phyloP scores from a whole-genome alignment of 2,329 filamentous ascomycete genomes.

The Neonectria coccinea region DNA sequence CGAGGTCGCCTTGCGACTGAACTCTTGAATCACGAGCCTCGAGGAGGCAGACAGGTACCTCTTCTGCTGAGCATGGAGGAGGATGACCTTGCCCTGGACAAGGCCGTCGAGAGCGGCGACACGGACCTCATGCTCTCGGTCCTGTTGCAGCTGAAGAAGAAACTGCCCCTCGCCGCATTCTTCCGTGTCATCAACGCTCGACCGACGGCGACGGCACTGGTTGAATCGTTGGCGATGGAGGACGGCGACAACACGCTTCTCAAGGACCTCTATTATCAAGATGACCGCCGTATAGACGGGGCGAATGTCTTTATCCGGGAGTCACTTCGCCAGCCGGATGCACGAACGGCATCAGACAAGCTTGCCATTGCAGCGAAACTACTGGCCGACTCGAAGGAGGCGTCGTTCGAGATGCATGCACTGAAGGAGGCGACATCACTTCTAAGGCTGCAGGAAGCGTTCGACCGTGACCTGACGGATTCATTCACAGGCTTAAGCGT shows the following conservation, averaged over 20 bases:
- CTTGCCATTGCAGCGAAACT: conserved; percentile 87
- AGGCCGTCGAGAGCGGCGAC: conserved; percentile 95
- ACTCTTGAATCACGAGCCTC: conserved; percentile 90
- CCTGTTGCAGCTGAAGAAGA: conserved; percentile 87
- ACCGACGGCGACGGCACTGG: conserved; percentile 86
- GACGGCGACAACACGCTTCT: conserved; percentile 82
- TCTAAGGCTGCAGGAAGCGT: conserved; percentile 84
- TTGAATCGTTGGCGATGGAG: conserved; percentile 81
- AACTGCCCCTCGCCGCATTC: conserved; percentile 89
- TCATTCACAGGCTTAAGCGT: conserved; percentile 85
- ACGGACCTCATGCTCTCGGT: conserved; percentile 94
- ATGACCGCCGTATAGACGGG: conserved; percentile 89
- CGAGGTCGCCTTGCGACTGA: conserved; percentile 89
- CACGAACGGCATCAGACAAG: conserved; percentile 82
- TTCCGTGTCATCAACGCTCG: conserved; percentile 91
- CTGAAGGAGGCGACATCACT: conserved; percentile 85
- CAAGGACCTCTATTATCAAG: conserved; percentile 97
- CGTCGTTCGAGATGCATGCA: conserved; percentile 76
- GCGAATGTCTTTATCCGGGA: conserved; percentile 89
- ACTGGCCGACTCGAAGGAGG: conserved; percentile 85
- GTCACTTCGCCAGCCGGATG: conserved; percentile 78
- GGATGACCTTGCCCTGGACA: conserved; percentile 93
- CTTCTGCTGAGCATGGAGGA: conserved; percentile 95
- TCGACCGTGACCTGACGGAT: conserved; percentile 85
- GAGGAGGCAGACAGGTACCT: conserved; percentile 95